Percentiles rank a stretch among this genome's conserved stretches.
These are phyloP conservation scores for Coniochaeta ligniaria DNA, from an alignment of 2,329 filamentous ascomycete species.

Conservation along the genomic window DNA sequence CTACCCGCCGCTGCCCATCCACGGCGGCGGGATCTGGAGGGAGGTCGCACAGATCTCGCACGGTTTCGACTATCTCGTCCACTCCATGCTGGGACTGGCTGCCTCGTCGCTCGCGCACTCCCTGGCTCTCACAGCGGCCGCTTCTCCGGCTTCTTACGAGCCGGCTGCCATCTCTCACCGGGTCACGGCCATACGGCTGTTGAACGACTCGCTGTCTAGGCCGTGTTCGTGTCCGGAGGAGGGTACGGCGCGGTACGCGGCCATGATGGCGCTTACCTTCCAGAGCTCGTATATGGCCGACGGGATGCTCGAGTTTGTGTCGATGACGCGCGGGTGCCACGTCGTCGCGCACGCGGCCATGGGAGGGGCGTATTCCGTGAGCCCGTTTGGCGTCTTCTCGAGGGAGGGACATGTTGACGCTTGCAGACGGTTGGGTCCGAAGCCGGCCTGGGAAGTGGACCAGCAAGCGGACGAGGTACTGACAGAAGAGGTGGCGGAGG, in stretches of 20 bases:
- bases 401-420: conserved; percentile 18
- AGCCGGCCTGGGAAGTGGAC: conserved; percentile 10
- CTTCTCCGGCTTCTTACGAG: conserved; percentile 7
- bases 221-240: conserved; percentile 18
- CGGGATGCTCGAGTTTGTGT: conserved; percentile 29
- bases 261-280: conserved; percentile 27
- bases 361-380: conserved; percentile 5
- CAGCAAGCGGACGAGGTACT: neutral
- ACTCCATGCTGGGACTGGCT: conserved; percentile 32
- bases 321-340: conserved; percentile 29
- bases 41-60: conserved; percentile 29
- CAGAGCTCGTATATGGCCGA: conserved; percentile 31
- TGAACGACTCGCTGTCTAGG: conserved; percentile 25
- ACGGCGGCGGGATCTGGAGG: conserved; percentile 26
- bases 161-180: conserved; percentile 26
- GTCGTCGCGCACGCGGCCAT: conserved; percentile 7
- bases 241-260: conserved; percentile 27
- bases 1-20: conserved; percentile 30
- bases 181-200: conserved; percentile 25
- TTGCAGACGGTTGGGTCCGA: conserved; percentile 8
- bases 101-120: conserved; percentile 28
- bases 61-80: conserved; percentile 31
- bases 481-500: conserved; percentile 15
- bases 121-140: conserved; percentile 6
- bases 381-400: conserved; percentile 13